Base-by-base conservation (phyloP, 1,284 basidiomycete species). In the Irpex sp. region DNA sequence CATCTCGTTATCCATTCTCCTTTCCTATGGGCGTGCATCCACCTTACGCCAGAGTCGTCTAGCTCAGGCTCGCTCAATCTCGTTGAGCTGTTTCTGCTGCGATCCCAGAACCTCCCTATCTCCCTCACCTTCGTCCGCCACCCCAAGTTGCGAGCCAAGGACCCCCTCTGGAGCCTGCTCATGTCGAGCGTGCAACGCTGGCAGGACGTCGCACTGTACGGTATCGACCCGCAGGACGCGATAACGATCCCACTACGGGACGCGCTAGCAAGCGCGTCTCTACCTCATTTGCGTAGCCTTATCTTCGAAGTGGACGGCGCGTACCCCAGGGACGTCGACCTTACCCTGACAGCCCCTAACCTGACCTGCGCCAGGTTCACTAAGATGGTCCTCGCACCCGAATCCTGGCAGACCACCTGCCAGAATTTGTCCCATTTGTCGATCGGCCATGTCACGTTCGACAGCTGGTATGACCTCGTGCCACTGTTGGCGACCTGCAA, bases 21-120 rank as follows among this genome's bases (percentile, higher is more conserved):
- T 17, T 15, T n/a, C 9, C 39, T 62, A 5, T 62, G 61, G 61
- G 55, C 35, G 11, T 62, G 61, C 51, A 62, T 62, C 5, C 61
- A 62, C 37, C 47, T 62, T 33, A 47, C 31, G 8, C 49, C 46
- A 2, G 35, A 56, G n/a, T n/a, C 31, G 17, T 3, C 19, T 19
- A 39, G 36, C 56, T 15, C 15, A 13, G 49, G 57, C 47, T 54
- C 39, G 17, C 5, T 35, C 5, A 36, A 43, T 11, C 35, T 55
- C 57, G 50, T 55, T 36, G 58, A 59, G 50, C n/a, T 46, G 4
- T 54, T 58, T 21, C 61, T 62, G 37, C 21, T n/a, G 3, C 26
- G 51, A 4, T 62, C 61, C n/a, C 21, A 33, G 26, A 35, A 33
- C 9, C 61, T 58, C 3, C 61, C 61, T n/a, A n/a, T 62, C 36